Base-by-base conservation (phyloP, 2,329 filamentous ascomycete species). In the Colletotrichum sp. region DNA sequence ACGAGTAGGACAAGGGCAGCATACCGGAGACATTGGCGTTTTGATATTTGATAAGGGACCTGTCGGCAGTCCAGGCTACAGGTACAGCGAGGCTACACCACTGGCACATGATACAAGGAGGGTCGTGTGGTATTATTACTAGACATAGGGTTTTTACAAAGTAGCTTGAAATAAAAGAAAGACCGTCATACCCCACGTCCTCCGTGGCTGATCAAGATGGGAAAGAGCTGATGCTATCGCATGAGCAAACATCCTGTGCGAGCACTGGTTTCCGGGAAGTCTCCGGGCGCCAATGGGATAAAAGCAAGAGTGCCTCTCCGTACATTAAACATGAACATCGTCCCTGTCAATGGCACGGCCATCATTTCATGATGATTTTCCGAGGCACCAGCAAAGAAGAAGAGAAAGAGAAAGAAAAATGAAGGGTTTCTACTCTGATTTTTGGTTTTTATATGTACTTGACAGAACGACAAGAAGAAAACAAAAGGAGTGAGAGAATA, bases 21-120 rank as follows among this genome's bases (percentile, higher is more conserved):
- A 75, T 75, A 68, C 55, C 32, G 73, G 69, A 52, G 44, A 72
- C 39, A 75, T 24, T 57, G 69, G 73, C 73, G 73, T 75, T 75
- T 72, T 72, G 39, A 57, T 36, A 8, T 55, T 57, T 55, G 32
- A 44, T 39, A 26, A 5, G 12, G 24, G 32, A 34, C 36, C 26
- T 34, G 34, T 64, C 59, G n/a, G 62, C 68, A 36, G 26, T 28
- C 18, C 22, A 48, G 48, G 60, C 26, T 36, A 52, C n/a, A 66
- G 48, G 32, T n/a, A 64, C 24, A 36, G 32, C 44, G n/a, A 52
- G 10, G n/a, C 44, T 52, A 22, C 44, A 24, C 44, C 44, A 52
- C n/a, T 48, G 32, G 24, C 16, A 64, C 55, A 73, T 18, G 59
- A 59, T 28, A 75, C 44, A 68, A 64, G 64, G 62, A 63, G 55